A percentile compares a stretch with the other conserved stretches of the same genome.
These are phyloP conservation scores for Talaromyces sp. DNA, from an alignment of 2,329 filamentous ascomycete species.

Conservation along the genomic window DNA sequence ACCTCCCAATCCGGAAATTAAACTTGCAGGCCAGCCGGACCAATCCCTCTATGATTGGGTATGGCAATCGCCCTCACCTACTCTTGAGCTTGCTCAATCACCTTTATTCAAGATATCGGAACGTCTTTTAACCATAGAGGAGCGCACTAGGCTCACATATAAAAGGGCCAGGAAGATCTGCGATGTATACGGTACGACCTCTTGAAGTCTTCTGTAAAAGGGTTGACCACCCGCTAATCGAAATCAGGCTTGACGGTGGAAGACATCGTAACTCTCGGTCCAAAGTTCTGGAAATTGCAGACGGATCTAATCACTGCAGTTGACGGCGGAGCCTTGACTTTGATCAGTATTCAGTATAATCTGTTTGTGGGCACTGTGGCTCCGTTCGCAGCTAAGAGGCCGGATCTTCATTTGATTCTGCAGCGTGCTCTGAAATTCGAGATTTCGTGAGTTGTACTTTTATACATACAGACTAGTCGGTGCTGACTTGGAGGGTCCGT, in stretches of 20 bases:
- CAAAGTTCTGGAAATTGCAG: conserved; percentile 19
- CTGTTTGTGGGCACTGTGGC: conserved; percentile 26
- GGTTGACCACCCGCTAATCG: neutral
- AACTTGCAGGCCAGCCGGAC: neutral
- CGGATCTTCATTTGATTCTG: conserved; percentile 23
- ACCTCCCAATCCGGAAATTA: neutral
- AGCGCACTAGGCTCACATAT: neutral
- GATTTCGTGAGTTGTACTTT: conserved; percentile 22
- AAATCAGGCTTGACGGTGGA: conserved; percentile 12
- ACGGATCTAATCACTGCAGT: conserved; percentile 68
- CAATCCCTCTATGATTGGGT: conserved; percentile 1
- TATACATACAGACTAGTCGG: neutral
- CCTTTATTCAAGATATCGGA: neutral
- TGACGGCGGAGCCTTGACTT: conserved; percentile 78
- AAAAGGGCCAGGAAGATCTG: neutral
- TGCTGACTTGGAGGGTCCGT: neutral
- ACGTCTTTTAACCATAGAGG: neutral
- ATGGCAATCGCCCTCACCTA: neutral
- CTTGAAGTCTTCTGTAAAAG: neutral
- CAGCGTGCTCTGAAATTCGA: conserved; percentile 25
- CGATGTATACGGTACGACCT: neutral
- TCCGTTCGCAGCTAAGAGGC: conserved; percentile 18
- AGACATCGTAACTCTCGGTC: conserved; percentile 17
- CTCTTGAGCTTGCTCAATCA: neutral
- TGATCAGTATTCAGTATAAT: conserved; percentile 26